phyloP scores from a whole-genome alignment of 2,329 filamentous ascomycete genomes.

The Colletotrichum sp. region DNA sequence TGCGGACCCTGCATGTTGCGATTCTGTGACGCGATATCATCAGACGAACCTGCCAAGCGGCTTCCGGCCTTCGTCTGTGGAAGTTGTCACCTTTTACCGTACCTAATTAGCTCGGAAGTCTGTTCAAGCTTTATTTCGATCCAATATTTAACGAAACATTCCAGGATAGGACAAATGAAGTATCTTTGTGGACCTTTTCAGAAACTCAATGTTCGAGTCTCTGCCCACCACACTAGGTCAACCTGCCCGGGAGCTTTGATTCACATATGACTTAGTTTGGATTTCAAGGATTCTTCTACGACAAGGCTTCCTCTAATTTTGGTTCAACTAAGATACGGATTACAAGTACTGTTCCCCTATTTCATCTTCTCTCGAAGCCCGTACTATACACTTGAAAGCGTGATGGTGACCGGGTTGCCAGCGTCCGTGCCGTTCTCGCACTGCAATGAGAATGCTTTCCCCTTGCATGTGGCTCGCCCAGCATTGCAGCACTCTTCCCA shows the following conservation, averaged over 20 bases:
- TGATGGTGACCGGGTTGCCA: neutral
- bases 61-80: neutral
- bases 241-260: neutral
- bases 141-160: neutral
- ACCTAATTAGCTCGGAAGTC: neutral
- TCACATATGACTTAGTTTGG: accelerated
- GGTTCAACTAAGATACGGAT: accelerated
- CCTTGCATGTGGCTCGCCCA: neutral
- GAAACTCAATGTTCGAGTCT: neutral
- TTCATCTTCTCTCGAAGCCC: neutral
- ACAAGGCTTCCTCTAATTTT: neutral
- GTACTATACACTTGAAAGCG: neutral
- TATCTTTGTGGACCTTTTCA: neutral
- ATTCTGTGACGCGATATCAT: neutral
- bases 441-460: neutral
- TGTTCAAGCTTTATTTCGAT: neutral
- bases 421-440: neutral
- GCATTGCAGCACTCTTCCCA: neutral
- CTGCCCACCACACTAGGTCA: neutral
- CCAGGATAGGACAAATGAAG: neutral
- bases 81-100: neutral
- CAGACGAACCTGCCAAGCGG: neutral
- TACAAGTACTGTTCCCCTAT: neutral
- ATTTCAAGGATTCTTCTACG: accelerated
- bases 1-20: neutral